Percentiles rank a stretch among this genome's conserved stretches.
phyloP scores from a whole-genome alignment of 176 grass and related monocot species.

The Eleusine indica region DNA sequence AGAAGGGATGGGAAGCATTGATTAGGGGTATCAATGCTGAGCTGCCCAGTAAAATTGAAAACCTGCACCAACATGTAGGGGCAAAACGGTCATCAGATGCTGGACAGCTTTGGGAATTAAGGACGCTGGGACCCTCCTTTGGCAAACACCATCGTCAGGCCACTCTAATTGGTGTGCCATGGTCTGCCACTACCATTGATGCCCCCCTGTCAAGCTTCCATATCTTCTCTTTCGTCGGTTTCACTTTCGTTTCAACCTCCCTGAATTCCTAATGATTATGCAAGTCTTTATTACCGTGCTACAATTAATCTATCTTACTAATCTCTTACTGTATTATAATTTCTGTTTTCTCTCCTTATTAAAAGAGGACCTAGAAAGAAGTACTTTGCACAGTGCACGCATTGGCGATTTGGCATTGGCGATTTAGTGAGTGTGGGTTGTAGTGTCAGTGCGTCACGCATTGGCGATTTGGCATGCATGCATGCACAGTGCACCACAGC shows the following conservation, averaged over 20 bases:
- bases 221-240: background rate
- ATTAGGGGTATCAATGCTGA: too few relatives aligned
- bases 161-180: constrained; percentile 54
- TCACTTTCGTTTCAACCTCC: background rate
- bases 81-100: constrained; percentile 32
- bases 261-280: background rate
- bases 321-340: background rate
- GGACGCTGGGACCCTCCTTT: constrained; percentile 36
- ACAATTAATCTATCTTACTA: background rate
- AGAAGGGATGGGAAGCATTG: too few relatives aligned
- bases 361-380: too few relatives aligned
- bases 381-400: background rate
- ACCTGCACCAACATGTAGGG: background rate
- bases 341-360: too few relatives aligned
- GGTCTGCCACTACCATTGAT: constrained; percentile 61
- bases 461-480: constrained; percentile 20
- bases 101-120: constrained; percentile 48
- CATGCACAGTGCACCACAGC: constrained; percentile 41
- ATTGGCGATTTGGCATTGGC: background rate
- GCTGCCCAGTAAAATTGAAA: background rate
- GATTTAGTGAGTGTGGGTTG: too few relatives aligned
- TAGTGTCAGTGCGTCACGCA: too few relatives aligned
- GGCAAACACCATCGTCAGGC: constrained; percentile 41
- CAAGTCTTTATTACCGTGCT: background rate
- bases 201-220: constrained; percentile 10